These are phyloP conservation scores for Artemisia annua DNA, from an alignment of 129 eudicot genomes.

Conservation along the genomic window DNA sequence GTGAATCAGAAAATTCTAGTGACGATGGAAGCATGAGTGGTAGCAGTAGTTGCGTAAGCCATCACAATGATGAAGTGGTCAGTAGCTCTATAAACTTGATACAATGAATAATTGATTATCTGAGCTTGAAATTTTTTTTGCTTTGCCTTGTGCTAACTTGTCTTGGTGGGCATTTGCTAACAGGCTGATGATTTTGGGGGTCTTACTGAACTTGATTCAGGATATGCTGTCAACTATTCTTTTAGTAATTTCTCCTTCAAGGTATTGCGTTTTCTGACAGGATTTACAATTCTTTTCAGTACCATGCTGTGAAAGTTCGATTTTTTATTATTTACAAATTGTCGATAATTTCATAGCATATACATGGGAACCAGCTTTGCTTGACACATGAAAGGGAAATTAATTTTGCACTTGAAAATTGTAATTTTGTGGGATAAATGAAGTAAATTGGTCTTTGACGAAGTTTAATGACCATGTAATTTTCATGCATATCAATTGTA, in stretches of 20 bases:
- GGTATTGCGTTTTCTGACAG: conserved; percentile 32
- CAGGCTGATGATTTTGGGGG: conserved; percentile 86
- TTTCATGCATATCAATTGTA: background rate
- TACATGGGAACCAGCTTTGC: background rate
- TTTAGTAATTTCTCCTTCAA: conserved; percentile 96
- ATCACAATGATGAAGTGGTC: conserved; percentile 87
- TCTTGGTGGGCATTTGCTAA: background rate
- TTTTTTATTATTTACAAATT: background rate
- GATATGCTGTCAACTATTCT: conserved; percentile 70
- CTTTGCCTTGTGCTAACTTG: background rate
- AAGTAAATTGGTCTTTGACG: background rate
- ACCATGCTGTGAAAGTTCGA: background rate
- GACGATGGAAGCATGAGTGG: conserved; percentile 85
- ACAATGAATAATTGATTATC: background rate
- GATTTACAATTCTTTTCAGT: background rate
- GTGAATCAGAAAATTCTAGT: conserved; percentile 86
- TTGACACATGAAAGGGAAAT: background rate
- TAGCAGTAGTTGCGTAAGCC: conserved; percentile 75
- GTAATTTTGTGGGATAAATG: background rate
- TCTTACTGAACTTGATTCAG: conserved; percentile 70
- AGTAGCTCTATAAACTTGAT: conserved; percentile 13
- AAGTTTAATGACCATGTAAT: background rate
- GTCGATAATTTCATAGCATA: background rate
- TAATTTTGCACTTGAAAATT: background rate
- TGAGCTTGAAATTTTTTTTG: background rate